phyloP scores from a whole-genome alignment of 164 flowering plant species.

The Taxillus chinensis region DNA sequence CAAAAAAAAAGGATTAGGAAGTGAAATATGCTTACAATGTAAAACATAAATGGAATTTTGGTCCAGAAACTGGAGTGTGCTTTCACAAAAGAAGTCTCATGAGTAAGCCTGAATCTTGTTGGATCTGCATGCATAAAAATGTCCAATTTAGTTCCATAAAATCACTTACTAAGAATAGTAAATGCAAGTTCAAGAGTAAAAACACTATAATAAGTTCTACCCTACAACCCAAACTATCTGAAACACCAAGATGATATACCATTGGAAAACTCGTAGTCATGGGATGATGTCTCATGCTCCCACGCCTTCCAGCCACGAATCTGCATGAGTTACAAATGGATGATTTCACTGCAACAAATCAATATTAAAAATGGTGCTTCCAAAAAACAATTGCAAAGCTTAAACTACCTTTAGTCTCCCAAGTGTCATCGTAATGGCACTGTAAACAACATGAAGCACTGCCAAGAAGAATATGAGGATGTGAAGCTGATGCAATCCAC shows the following conservation, averaged over 20 bases:
- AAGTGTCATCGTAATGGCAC: not conserved
- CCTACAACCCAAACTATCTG: not conserved
- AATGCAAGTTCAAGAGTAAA: not conserved
- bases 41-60: not conserved
- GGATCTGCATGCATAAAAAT: not conserved
- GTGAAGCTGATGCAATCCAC: slow-evolving; percentile 5
- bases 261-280: slow-evolving; percentile 5
- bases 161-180: not conserved
- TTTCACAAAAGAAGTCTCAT: slow-evolving; percentile 5
- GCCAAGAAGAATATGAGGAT: slow-evolving; percentile 6
- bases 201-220: not conserved
- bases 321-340: not conserved
- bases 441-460: not conserved
- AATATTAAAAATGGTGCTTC: too few relatives aligned
- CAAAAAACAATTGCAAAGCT: too few relatives aligned
- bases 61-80: slow-evolving; percentile 5
- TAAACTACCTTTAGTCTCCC: slow-evolving; percentile 3
- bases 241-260: not conserved
- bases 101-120: slow-evolving; percentile 3
- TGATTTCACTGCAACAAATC: too few relatives aligned
- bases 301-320: slow-evolving; percentile 2
- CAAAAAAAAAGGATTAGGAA: too few relatives aligned
- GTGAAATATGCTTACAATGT: not conserved
- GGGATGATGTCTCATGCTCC: slow-evolving; percentile 3
- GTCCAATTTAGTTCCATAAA: not conserved